Evolutionary conservation across 257 asterid genomes (phyloP).

Genomic region (Jasminum sambac): DNA sequence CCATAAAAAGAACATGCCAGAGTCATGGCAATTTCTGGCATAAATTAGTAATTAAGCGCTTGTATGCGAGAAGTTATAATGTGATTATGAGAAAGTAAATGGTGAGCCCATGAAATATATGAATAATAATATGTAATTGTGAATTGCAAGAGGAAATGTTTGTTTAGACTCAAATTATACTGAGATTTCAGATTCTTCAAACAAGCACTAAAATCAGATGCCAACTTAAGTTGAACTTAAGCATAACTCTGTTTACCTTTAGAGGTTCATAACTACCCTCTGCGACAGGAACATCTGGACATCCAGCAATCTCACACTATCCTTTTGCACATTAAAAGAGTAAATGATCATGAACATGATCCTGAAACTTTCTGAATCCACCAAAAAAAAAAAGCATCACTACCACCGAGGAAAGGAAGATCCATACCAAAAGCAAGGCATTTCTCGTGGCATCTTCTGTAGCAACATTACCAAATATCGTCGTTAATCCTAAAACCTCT

Average conservation of each 20-base stretch:
- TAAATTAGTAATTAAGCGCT: not conserved
- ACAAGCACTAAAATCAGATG: not conserved
- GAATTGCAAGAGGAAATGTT: too few relatives aligned
- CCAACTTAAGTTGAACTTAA: not conserved
- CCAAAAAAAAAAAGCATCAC: not conserved
- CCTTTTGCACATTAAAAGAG: conserved; percentile 70
- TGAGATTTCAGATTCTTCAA: too few relatives aligned
- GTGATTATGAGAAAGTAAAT: too few relatives aligned
- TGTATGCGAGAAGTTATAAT: too few relatives aligned
- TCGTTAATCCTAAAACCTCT: conserved; percentile 84
- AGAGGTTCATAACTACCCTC: conserved; percentile 81
- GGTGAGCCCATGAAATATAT: too few relatives aligned
- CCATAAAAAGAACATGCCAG: too few relatives aligned
- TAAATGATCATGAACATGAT: conserved; percentile 50
- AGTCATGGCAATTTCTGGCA: not conserved
- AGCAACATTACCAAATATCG: conserved; percentile 82
- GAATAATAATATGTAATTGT: too few relatives aligned
- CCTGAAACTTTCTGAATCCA: not conserved
- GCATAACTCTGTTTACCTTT: conserved; percentile 52
- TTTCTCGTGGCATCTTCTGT: conserved; percentile 83
- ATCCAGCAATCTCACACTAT: conserved; percentile 99
- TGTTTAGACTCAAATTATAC: too few relatives aligned
- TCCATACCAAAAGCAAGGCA: conserved; percentile 85
- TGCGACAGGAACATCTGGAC: conserved; percentile 81
- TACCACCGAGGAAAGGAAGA: conserved; percentile 18